Evolutionary conservation across 768 basidiomycete species (phyloP).

Genomic region (Boletus vinaceobasis): DNA sequence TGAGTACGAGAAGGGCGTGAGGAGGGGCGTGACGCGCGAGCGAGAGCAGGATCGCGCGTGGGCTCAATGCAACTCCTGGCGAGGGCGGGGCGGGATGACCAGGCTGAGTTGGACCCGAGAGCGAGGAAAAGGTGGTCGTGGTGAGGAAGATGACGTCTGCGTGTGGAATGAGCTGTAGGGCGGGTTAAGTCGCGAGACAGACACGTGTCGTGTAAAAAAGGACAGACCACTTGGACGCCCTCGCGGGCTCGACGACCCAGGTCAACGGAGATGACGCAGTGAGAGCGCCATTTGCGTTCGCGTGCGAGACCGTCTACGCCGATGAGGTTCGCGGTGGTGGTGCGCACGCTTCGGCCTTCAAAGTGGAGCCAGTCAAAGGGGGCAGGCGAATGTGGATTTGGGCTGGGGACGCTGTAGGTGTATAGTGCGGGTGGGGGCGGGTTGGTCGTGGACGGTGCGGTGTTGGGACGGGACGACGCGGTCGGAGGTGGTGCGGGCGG

Average conservation of each 20-base stretch:
- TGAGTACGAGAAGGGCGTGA: conserved; percentile 76
- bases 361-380: conserved; percentile 89
- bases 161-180: conserved; percentile 67
- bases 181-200: neutral
- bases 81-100: conserved; percentile 29
- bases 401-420: conserved; percentile 25
- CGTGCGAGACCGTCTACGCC: conserved; percentile 79
- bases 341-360: conserved; percentile 76
- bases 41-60: conserved; percentile 75
- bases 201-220: neutral
- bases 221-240: conserved; percentile 74
- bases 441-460: conserved; percentile 27
- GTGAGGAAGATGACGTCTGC: conserved; percentile 76
- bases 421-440: conserved; percentile 3
- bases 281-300: conserved; percentile 79
- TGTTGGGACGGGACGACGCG: conserved; percentile 31
- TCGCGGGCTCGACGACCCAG: conserved; percentile 70
- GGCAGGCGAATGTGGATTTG: conserved; percentile 58
- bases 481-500: conserved; percentile 33
- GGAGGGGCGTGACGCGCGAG: conserved; percentile 62
- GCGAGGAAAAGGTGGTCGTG: conserved; percentile 25
- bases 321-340: conserved; percentile 71
- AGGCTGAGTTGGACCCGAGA: neutral
- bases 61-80: conserved; percentile 52
- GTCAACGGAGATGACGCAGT: conserved; percentile 80